A percentile compares a stretch with the other conserved stretches of the same genome.
These are phyloP conservation scores for Fusarium xylarioides DNA, from an alignment of 2,329 filamentous ascomycete genomes.

Conservation along the genomic window DNA sequence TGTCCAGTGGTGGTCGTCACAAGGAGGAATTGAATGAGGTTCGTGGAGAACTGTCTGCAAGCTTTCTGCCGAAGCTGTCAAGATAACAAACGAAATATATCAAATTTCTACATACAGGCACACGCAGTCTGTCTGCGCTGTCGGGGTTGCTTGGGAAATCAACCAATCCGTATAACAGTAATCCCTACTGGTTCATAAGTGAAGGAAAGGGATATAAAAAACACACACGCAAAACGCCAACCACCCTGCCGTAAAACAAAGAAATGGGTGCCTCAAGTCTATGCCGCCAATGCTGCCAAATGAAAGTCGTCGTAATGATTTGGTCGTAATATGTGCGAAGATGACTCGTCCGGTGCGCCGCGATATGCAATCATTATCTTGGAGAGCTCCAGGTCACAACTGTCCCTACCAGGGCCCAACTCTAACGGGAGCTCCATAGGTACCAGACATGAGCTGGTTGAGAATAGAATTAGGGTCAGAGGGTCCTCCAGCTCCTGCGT, in stretches of 20 bases:
- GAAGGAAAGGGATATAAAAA: conserved; percentile 45
- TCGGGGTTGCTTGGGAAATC: conserved; percentile 8
- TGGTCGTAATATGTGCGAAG: conserved; percentile 47
- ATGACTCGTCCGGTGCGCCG: conserved; percentile 37
- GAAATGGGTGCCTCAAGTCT: conserved; percentile 47
- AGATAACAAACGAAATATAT: conserved; percentile 16
- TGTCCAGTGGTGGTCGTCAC: background rate
- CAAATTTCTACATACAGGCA: conserved; percentile 41
- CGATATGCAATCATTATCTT: conserved; percentile 39
- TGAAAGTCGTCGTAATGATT: conserved; percentile 46
- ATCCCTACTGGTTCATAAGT: conserved; percentile 36
- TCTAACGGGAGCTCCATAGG: conserved; percentile 67
- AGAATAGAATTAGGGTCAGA: conserved; percentile 66
- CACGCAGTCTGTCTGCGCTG: conserved; percentile 26
- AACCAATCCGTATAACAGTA: conserved; percentile 22
- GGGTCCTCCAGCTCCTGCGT: conserved; percentile 29
- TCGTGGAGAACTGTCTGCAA: background rate
- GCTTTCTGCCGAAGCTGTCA: background rate
- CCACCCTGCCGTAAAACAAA: conserved; percentile 43
- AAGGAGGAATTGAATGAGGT: background rate
- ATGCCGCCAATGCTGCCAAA: conserved; percentile 49
- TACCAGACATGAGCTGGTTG: conserved; percentile 69
- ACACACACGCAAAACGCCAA: conserved; percentile 47
- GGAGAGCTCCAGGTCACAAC: background rate
- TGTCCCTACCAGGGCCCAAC: conserved; percentile 68